phyloP scores from a whole-genome alignment of 169 alveolate species.

The Cryptosporidium muris region DNA sequence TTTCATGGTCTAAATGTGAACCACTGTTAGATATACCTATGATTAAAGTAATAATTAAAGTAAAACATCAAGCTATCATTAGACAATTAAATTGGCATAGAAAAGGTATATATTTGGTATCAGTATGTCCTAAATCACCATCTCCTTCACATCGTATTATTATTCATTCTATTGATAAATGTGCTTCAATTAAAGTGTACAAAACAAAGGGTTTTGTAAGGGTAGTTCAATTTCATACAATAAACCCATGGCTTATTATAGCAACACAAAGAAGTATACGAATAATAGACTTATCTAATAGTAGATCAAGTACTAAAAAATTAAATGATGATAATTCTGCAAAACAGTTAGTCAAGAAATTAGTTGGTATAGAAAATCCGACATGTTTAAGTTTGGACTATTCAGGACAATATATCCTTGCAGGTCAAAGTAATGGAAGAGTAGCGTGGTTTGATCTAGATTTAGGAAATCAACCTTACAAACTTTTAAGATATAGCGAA shows the following conservation, averaged over 20 bases:
- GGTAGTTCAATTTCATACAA: slow-evolving; percentile 85
- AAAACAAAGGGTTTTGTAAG: slow-evolving; percentile 85
- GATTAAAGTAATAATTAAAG: slow-evolving; percentile 25
- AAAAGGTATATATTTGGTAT: slow-evolving; percentile 87
- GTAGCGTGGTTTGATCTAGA: slow-evolving; percentile 89
- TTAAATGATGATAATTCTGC: slow-evolving; percentile 35
- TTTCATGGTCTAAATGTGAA: slow-evolving; percentile 18
- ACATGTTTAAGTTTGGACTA: slow-evolving; percentile 82
- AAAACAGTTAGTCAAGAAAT: slow-evolving; percentile 77
- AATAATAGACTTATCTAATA: slow-evolving; percentile 80
- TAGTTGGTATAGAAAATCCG: slow-evolving; percentile 83
- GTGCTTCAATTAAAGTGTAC: slow-evolving; percentile 83
- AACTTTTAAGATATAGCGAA: slow-evolving; percentile 84
- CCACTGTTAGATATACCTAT: not conserved
- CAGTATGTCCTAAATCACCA: slow-evolving; percentile 78
- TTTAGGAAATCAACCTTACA: slow-evolving; percentile 84
- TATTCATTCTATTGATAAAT: slow-evolving; percentile 84
- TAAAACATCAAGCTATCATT: slow-evolving; percentile 74
- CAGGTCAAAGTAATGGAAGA: slow-evolving; percentile 87
- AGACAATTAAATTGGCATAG: slow-evolving; percentile 81
- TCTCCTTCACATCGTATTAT: slow-evolving; percentile 80
- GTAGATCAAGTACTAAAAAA: slow-evolving; percentile 76
- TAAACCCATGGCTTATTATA: slow-evolving; percentile 84
- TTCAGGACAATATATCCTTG: slow-evolving; percentile 86
- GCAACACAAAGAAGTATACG: slow-evolving; percentile 84